phyloP scores from a whole-genome alignment of 108 stramenopile species.

The Nitzschia inconspicua region DNA sequence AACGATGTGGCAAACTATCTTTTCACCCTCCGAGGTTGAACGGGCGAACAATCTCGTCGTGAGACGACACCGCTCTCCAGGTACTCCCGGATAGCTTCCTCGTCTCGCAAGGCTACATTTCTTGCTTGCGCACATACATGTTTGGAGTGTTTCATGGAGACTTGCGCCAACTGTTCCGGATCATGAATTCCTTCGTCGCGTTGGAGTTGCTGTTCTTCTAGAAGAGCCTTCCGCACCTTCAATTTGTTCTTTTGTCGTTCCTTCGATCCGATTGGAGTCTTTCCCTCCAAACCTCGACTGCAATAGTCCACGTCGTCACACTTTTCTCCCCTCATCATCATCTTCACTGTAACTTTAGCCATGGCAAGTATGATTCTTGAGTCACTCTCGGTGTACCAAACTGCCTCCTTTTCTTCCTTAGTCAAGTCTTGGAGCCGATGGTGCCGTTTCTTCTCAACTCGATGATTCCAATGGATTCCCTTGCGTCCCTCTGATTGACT shows the following conservation, averaged over 20 bases:
- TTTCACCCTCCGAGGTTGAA: no score
- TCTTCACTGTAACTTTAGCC: slow-evolving; percentile 37
- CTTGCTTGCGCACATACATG: slow-evolving; percentile 9
- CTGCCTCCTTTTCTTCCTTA: slow-evolving; percentile 14
- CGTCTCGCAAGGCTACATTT: slow-evolving; percentile 11
- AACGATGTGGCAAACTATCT: no score
- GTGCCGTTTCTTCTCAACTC: slow-evolving; percentile 25
- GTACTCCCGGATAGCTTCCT: slow-evolving; percentile 13
- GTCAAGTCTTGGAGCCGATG: slow-evolving; percentile 18
- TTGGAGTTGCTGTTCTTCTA: neutral
- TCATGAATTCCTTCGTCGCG: slow-evolving; percentile 6
- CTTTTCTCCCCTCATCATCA: slow-evolving; percentile 34
- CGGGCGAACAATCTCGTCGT: no score
- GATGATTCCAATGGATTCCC: slow-evolving; percentile 23
- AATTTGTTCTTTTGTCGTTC: slow-evolving; percentile 19
- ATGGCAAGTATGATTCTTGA: slow-evolving; percentile 27
- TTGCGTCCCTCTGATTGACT: neutral
- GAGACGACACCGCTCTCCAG: no score
- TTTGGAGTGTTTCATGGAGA: slow-evolving; percentile 17
- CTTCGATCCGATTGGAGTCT: slow-evolving; percentile 21
- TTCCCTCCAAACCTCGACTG: slow-evolving; percentile 30
- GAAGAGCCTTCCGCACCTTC: slow-evolving; percentile 8
- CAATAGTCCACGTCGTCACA: slow-evolving; percentile 31
- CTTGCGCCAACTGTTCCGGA: slow-evolving; percentile 19
- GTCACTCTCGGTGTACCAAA: slow-evolving; percentile 28